These are phyloP conservation scores for Melastoma malabathricum DNA, from an alignment of 345 rosid genomes.

Conservation along the genomic window DNA sequence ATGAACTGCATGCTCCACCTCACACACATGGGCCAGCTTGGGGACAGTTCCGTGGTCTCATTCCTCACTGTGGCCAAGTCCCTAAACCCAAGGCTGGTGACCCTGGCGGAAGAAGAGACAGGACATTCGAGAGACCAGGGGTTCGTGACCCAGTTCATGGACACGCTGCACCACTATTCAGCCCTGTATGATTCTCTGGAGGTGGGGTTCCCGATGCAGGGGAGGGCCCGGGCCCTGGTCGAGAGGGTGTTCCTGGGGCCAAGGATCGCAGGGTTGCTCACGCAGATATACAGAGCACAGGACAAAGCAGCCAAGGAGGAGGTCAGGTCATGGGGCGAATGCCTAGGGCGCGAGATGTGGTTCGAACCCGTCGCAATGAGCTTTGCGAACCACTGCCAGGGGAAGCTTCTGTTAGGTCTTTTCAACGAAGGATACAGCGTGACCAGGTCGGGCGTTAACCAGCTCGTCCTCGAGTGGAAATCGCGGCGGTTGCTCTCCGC, in stretches of 20 bases:
- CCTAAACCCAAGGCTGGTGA: constrained; percentile 41
- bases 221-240: constrained; percentile 45
- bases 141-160: constrained; percentile 63
- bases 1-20: constrained; percentile 72
- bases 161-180: constrained; percentile 67
- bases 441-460: constrained; percentile 22
- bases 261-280: constrained; percentile 38
- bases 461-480: constrained; percentile 68
- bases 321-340: constrained; percentile 34
- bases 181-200: constrained; percentile 79
- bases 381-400: constrained; percentile 68
- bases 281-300: constrained; percentile 18
- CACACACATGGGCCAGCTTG: constrained; percentile 49
- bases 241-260: constrained; percentile 64
- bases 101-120: constrained; percentile 56
- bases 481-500: constrained; percentile 67
- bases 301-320: constrained; percentile 15
- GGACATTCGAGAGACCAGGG: constrained; percentile 30
- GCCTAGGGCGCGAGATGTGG: constrained; percentile 34
- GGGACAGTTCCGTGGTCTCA: constrained; percentile 43
- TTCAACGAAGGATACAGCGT: constrained; percentile 63
- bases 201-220: constrained; percentile 51
- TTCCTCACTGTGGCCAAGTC: constrained; percentile 45
- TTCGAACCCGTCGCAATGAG: constrained; percentile 32
- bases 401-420: constrained; percentile 58